A percentile compares a stretch with the other conserved stretches of the same genome.
phyloP scores from a whole-genome alignment of 179 eudicot species.

The Amaranthus tricolor region DNA sequence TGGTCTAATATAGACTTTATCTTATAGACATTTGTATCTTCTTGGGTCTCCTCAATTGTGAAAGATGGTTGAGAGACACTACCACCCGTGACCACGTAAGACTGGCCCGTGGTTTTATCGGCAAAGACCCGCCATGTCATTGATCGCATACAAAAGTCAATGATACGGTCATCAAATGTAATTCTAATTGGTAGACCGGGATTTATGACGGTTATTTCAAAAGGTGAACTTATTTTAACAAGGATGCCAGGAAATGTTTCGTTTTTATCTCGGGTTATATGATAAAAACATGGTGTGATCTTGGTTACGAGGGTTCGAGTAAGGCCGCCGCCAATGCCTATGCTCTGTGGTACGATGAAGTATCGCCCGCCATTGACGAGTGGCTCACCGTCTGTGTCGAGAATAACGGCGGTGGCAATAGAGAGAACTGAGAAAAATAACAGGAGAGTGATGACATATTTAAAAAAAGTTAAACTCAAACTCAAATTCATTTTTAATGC shows the following conservation, averaged over 20 bases:
- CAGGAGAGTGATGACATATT: not conserved
- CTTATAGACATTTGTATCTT: not conserved
- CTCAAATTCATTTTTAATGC: too few species aligned
- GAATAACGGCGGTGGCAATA: not conserved
- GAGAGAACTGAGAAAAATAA: not conserved
- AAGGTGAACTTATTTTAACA: not conserved
- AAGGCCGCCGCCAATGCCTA: not conserved
- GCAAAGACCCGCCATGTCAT: not conserved
- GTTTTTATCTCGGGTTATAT: not conserved
- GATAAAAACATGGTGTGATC: not conserved
- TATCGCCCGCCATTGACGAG: not conserved
- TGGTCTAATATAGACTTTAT: not conserved
- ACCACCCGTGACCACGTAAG: not conserved
- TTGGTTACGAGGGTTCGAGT: not conserved
- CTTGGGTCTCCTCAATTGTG: not conserved
- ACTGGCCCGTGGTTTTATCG: not conserved
- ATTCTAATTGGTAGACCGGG: not conserved
- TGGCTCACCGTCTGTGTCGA: constrained; percentile 3
- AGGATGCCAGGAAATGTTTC: not conserved
- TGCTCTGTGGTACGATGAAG: not conserved
- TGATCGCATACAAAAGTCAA: not conserved
- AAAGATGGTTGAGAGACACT: not conserved
- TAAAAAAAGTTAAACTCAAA: not conserved
- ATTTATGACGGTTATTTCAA: not conserved
- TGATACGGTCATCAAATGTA: not conserved